Evolutionary conservation across 495 filamentous ascomycete genomes (phyloP), one percentile per base, ranked within the genome.

Genomic region (Podospora pseudopauciseta): DNA sequence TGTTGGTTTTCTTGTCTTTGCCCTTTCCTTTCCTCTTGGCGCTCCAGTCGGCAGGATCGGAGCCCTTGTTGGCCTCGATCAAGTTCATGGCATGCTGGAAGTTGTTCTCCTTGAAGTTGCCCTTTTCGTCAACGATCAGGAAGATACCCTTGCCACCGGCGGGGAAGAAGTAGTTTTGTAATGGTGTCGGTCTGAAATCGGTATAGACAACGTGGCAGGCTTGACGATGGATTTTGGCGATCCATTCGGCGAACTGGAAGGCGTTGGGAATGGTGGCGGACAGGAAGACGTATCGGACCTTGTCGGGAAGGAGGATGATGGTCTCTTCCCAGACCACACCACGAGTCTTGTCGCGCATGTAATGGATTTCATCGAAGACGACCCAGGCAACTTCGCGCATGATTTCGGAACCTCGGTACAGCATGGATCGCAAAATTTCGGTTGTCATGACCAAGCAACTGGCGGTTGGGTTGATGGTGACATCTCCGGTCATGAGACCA

Each of bases 251-350:
- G 73, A 99, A 99, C 76, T 99, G 95, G 90, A 98, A 97, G 58
- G 95, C 94, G 74, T 99, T 99, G 53, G 95, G 95, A 68, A 99
- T 99, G n/a, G 95, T 99, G 54, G 95, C 95, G 28, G 95, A 99
- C 39, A 99, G 81, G 82, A 99, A 99, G 39, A 97, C 95, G 72
- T 98, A 99, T 79, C 92, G 91, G 67, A 98, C 95, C 83, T 99
- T 97, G 82, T 99, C 94, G 5, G 95, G 95, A 11, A 99, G 82
- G 27, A 99, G 83, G 75, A 99, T 99, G 75, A 99, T 96, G 7
- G 96, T 98, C 79, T 99, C 95, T 77, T 99, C 95, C 95, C 95
- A 99, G 11, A 99, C 95, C 11, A 99, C 95, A 80, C 95, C 95
- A 76, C 95, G 88, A 68, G 88, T 86, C 74, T 93, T 92, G 81